These are phyloP conservation scores for Aspergillus niger DNA, from an alignment of 2,329 filamentous ascomycete species.

Conservation along the genomic window DNA sequence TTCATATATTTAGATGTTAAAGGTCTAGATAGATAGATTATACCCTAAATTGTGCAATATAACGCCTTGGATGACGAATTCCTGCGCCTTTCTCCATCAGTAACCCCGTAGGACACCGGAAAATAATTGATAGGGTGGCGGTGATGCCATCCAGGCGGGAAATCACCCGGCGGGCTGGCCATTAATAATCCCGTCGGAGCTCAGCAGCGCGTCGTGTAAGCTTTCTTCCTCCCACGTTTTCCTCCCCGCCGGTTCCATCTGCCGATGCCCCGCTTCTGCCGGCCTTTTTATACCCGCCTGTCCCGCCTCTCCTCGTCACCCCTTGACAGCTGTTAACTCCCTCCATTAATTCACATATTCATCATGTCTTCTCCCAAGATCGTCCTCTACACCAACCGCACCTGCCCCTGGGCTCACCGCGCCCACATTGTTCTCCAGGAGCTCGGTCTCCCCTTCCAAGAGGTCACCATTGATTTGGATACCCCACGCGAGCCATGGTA, in stretches of 20 bases:
- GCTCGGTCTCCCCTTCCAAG: conserved; percentile 65
- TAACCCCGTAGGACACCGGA: too few relatives aligned
- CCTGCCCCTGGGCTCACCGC: conserved; percentile 74
- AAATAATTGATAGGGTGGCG: too few relatives aligned
- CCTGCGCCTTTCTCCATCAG: too few relatives aligned
- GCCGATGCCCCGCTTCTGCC: background rate
- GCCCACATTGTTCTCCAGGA: conserved; percentile 72
- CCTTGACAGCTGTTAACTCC: background rate
- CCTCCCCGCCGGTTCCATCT: background rate
- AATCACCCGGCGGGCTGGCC: background rate
- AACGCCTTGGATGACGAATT: too few relatives aligned
- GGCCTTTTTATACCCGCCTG: conserved; percentile 8
- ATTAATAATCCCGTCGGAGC: background rate
- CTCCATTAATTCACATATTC: background rate
- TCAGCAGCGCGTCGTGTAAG: too few relatives aligned
- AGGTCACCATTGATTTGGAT: conserved; percentile 71
- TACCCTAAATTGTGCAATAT: background rate
- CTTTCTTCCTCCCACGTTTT: too few relatives aligned
- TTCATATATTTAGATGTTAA: background rate
- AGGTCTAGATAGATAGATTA: background rate
- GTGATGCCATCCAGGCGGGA: too few relatives aligned
- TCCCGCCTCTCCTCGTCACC: background rate
- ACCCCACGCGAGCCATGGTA: conserved; percentile 72
- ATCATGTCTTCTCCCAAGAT: conserved; percentile 52
- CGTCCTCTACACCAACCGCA: conserved; percentile 69